Base-by-base conservation (phyloP, 495 filamentous ascomycete genomes). In the Astrothelium subdiscretum region DNA sequence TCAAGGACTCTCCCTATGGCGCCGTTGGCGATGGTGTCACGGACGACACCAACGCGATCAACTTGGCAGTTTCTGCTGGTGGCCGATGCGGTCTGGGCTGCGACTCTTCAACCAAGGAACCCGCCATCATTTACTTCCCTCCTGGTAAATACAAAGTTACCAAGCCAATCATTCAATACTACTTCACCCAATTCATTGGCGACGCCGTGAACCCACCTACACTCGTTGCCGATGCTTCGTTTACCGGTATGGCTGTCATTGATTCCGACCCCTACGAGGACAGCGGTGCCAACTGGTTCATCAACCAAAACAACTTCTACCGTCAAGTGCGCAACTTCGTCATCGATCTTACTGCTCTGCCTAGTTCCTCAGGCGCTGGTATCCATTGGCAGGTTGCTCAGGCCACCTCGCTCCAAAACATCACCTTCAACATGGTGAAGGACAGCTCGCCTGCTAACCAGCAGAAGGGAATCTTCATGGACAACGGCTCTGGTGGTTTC, bases 311-410 rank as follows among this genome's bases (percentile, higher is more conserved):
- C 84, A 97, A 98, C 79, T 98, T 98, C 80, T 97, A 91, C 82
- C 91, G 94, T 52, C 88, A 95, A 68, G 79, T 98, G 66, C 90
- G 95, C 73, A 97, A 98, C 78, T 88, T 98, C 67, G 81, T 91
- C 68, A 87, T 98, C 72, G 94, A 98, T 71, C 73, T 92, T 51
- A 91, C 83, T 31, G 81, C 76, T 13, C 83, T 88, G 81, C 86
- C 88, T 15, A 67, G 77, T 58, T 77, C 73, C 43, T 68, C 72
- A 67, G 89, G 69, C 26, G 67, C 75, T 42, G 90, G 90, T 75
- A 95, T 98, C 62, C 94, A 97, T 74, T 97, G 95, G 95, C 94
- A 97, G 72, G 92, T 98, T 2, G 91, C 90, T 43, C 94, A 98
- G 70, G 94, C 92, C 3, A 96, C 94, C 12, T 90, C 86, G 65